These are phyloP conservation scores for Parvularia atlantis DNA, from an alignment of 78 protist genomes.

Conservation along the genomic window DNA sequence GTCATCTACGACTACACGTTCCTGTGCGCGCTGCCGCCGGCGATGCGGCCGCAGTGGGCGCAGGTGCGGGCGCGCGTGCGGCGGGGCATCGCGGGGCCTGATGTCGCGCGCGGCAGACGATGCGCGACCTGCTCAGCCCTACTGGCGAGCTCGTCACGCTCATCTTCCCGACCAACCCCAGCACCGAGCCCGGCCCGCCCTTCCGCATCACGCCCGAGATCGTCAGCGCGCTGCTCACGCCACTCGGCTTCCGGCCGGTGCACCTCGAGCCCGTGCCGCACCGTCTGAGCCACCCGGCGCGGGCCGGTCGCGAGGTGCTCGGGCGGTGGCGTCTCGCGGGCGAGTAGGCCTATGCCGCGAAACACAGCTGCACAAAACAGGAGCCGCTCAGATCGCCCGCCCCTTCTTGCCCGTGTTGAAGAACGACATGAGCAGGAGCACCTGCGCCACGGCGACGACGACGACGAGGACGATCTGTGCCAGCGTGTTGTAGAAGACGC, in stretches of 20 bases:
- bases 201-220: not conserved
- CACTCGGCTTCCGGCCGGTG: not conserved
- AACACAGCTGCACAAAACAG: no score
- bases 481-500: no score
- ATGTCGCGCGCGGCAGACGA: no score
- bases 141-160: conserved; percentile 4
- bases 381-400: no score
- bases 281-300: not conserved
- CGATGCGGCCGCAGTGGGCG: not conserved
- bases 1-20: conserved; percentile 17
- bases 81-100: no score
- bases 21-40: conserved; percentile 7
- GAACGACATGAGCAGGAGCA: no score
- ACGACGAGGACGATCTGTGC: no score
- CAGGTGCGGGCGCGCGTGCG: no score
- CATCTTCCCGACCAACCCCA: conserved; percentile 2
- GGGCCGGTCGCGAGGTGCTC: not conserved
- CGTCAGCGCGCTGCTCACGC: not conserved
- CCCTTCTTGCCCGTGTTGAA: no score
- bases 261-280: not conserved
- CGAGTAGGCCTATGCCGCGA: no score
- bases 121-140: not conserved
- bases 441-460: no score
- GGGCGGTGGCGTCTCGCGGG: no score
- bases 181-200: not conserved